Conservation (phyloP, 2,329 filamentous ascomycete genomes). For the Xylariaceae sp. region DNA sequence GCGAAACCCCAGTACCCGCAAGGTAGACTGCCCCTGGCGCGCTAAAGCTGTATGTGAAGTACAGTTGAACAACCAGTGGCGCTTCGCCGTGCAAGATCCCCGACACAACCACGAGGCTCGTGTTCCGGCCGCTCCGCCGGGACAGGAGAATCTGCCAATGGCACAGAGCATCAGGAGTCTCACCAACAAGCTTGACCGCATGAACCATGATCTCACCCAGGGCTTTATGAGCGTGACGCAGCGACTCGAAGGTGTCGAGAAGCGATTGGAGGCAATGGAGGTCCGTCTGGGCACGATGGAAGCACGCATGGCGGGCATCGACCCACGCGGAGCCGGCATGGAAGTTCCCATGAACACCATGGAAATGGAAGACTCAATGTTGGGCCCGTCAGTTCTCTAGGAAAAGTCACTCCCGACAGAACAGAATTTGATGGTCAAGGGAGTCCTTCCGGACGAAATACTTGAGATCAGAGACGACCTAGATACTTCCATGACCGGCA, state of each 20-base stretch:
- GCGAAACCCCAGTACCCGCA: conserved; percentile 58
- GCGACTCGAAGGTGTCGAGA: conserved; percentile 47
- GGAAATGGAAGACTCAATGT: conserved; percentile 34
- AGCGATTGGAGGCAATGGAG: conserved; percentile 52
- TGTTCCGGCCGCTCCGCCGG: conserved; percentile 47
- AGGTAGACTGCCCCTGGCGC: conserved; percentile 59
- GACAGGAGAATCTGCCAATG: conserved; percentile 53
- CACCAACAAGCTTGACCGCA: conserved; percentile 55
- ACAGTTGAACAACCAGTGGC: conserved; percentile 57
- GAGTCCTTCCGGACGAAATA: background rate
- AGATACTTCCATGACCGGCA: background rate
- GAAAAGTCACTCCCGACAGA: background rate
- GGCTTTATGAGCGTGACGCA: conserved; percentile 48
- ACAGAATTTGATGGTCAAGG: background rate
- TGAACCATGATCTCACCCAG: conserved; percentile 51
- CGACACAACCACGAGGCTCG: conserved; percentile 59
- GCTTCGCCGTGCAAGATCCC: conserved; percentile 56
- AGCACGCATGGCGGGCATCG: conserved; percentile 36
- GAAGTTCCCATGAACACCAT: conserved; percentile 38
- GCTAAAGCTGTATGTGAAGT: conserved; percentile 61
- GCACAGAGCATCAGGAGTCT: conserved; percentile 54
- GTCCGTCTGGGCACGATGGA: conserved; percentile 35
- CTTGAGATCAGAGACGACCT: background rate
- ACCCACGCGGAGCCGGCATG: conserved; percentile 33
- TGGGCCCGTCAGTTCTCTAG: conserved; percentile 36